Evolutionary conservation across 305 asterid genomes (phyloP).

Genomic region (Fraxinus paxiana): DNA sequence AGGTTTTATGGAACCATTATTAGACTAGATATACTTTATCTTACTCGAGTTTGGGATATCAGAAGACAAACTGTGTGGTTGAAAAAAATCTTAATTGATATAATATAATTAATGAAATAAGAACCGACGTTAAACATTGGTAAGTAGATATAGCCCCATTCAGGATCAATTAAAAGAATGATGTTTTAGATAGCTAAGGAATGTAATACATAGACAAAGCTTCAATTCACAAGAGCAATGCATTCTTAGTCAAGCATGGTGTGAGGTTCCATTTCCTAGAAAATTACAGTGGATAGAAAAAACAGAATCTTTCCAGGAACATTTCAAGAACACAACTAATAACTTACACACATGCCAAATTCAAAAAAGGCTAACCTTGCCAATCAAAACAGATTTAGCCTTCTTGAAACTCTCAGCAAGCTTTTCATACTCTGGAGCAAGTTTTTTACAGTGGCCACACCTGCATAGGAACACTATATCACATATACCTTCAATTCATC

Average conservation of each 20-base stretch:
- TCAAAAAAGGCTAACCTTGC: slow-evolving; percentile 53
- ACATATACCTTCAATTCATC: slow-evolving; percentile 4
- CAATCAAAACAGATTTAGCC: slow-evolving; percentile 83
- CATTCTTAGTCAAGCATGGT: background rate
- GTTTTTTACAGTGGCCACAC: slow-evolving; percentile 97
- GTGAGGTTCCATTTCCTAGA: background rate
- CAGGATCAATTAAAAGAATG: background rate
- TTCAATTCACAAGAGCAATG: background rate
- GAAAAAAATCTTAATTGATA: background rate
- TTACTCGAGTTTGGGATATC: background rate
- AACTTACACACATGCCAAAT: background rate
- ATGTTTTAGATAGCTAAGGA: background rate
- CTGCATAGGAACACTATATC: slow-evolving; percentile 35
- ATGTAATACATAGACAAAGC: background rate
- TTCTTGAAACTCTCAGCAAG: slow-evolving; percentile 88
- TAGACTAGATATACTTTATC: background rate
- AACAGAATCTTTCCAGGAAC: background rate
- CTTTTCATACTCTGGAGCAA: slow-evolving; percentile 87
- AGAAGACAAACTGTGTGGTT: background rate
- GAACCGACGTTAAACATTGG: background rate
- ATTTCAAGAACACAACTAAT: background rate
- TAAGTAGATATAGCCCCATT: background rate
- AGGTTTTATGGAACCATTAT: background rate
- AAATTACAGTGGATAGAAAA: background rate
- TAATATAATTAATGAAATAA: background rate